phyloP scores from a whole-genome alignment of 768 basidiomycete genomes.

The Kwoniella shandongensis region DNA sequence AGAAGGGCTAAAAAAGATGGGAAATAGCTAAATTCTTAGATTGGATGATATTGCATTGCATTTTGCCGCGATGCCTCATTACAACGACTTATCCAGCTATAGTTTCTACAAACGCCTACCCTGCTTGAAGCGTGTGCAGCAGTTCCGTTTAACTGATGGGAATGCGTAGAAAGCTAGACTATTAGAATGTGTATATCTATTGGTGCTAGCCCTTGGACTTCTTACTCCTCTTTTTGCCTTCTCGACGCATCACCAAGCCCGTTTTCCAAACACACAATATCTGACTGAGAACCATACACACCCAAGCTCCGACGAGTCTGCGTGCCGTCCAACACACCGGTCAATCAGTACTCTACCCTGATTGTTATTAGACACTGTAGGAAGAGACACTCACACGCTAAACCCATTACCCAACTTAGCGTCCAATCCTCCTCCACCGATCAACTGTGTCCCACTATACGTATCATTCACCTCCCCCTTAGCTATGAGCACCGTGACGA shows the following conservation, averaged over 20 bases:
- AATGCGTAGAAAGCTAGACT: too few relatives aligned
- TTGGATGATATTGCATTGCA: neutral
- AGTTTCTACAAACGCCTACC: too few relatives aligned
- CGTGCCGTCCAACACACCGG: neutral
- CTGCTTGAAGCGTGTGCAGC: too few relatives aligned
- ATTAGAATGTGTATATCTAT: too few relatives aligned
- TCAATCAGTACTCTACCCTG: neutral
- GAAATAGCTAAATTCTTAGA: conserved; percentile 3
- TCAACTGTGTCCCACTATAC: too few relatives aligned
- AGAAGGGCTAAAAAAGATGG: conserved; percentile 35
- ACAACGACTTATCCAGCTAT: too few relatives aligned
- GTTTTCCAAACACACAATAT: conserved; percentile 4
- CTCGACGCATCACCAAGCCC: neutral
- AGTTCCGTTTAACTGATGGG: too few relatives aligned
- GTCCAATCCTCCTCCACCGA: conserved; percentile 2
- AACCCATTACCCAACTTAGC: conserved; percentile 12
- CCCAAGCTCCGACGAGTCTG: conserved; percentile 12
- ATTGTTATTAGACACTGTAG: neutral
- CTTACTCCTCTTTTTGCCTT: neutral
- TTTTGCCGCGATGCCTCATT: neutral
- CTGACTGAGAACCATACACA: conserved; percentile 4
- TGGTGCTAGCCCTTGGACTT: conserved; percentile 7
- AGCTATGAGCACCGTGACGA: conserved; percentile 6
- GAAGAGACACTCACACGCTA: conserved; percentile 5
- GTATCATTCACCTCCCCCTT: neutral